Evolutionary conservation across 1,284 basidiomycete genomes (phyloP).

Genomic region (Irpex lacteus): DNA sequence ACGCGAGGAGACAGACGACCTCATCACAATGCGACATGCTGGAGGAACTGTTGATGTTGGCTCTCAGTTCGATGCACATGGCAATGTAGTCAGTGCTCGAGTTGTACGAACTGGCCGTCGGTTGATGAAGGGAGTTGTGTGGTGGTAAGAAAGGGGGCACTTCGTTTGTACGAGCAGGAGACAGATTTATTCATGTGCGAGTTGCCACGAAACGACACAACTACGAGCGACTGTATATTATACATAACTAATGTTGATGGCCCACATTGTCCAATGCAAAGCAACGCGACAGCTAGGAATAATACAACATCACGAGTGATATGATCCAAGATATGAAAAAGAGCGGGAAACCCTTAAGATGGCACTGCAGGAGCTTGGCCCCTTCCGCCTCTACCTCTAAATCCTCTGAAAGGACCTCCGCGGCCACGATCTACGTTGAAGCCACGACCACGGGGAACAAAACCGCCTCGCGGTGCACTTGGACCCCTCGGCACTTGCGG

Average conservation of each 20-base stretch:
- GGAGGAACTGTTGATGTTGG: constrained; percentile 67
- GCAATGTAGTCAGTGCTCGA: constrained; percentile 51
- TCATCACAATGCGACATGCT: constrained; percentile 54
- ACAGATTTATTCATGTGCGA: neutral
- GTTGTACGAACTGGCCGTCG: constrained; percentile 67
- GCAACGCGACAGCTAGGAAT: constrained; percentile 12
- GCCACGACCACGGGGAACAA: constrained; percentile 27
- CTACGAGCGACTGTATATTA: neutral
- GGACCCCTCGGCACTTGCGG: constrained; percentile 17
- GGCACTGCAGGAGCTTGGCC: constrained; percentile 17
- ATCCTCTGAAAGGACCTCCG: constrained; percentile 17
- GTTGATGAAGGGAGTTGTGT: constrained; percentile 68
- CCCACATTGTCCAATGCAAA: constrained; percentile 8
- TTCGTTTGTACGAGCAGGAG: neutral
- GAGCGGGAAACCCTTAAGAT: neutral
- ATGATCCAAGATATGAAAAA: neutral
- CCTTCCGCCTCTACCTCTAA: constrained; percentile 14
- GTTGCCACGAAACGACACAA: neutral
- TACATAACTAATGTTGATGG: constrained; percentile 7
- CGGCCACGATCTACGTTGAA: constrained; percentile 23
- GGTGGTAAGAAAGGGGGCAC: constrained; percentile 43
- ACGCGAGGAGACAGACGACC: neutral
- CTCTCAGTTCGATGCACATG: constrained; percentile 43
- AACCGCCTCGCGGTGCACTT: constrained; percentile 15
- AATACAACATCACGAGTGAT: neutral